Evolutionary conservation across 1,284 basidiomycete species (phyloP), one percentile per base, ranked within the genome.

Genomic region (Ustilago hordei): DNA sequence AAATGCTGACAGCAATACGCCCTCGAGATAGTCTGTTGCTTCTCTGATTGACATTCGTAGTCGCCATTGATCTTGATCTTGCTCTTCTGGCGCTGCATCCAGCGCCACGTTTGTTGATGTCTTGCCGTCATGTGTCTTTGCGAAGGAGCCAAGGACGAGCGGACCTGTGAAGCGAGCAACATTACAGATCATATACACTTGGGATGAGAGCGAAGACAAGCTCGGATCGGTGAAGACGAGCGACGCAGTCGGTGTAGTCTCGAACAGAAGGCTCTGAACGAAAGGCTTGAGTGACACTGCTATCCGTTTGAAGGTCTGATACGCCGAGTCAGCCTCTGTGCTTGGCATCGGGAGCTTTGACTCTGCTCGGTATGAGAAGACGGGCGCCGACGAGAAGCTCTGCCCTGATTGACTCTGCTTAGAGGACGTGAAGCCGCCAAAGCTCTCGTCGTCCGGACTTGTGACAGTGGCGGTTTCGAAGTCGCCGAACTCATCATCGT

Each of bases 401-500:
- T 74, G 63, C 2, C 70, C 69, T 4, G 32, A 56, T 15, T 69
- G 56, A 15, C 57, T 60, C 12, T 56, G 57, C 23, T 63, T 70
- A 8, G 64, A 67, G 1, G 70, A 64, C 7, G 89, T 84, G 50
- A 91, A 96, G 84, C 96, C 95, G 0, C 95, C 71, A 59, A 81
- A 81, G 59, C 47, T 60, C 15, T 80, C 78, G 41, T 78, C 77
- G 8, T 70, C 73, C 0, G 68, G 62, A 31, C 61, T 64, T 1
- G 70, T 60, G 58, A 70, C 61, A 45, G 60, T 67, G 0, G 64
- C 75, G 0, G 60, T 45, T 60, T 66, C 59, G 62, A 81, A 78
- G 60, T 79, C 77, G n/a, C 82, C 95, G 88, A 98, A 98, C 43
- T 95, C 95, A 76, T 96, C 93, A 65, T 94, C 91, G 50, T 87